Conservation (phyloP, 2,329 filamentous ascomycete genomes). For the Scolecobasidium constrictum region DNA sequence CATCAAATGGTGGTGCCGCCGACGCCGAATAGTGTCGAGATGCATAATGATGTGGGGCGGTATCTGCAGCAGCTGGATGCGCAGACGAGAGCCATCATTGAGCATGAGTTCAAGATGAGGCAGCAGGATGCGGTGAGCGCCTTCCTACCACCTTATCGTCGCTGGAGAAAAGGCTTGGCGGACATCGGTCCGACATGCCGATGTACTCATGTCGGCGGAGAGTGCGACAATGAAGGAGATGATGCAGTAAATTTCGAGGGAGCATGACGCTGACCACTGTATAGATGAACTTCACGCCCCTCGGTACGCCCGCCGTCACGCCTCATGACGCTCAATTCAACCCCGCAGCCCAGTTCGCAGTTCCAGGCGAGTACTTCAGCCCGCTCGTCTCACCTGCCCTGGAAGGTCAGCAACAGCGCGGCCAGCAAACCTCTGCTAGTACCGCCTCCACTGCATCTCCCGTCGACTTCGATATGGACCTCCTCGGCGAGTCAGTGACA, state of each 20-base stretch:
- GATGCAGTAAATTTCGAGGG: neutral
- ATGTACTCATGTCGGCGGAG: constrained; percentile 1
- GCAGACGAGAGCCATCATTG: constrained; percentile 52
- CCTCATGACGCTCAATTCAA: constrained; percentile 62
- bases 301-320: constrained; percentile 48
- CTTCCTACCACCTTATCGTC: too few species aligned
- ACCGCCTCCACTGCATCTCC: constrained; percentile 37
- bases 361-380: constrained; percentile 68
- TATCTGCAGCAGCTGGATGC: constrained; percentile 46
- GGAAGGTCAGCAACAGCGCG: constrained; percentile 28
- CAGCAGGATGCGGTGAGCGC: constrained; percentile 44
- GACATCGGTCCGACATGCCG: neutral
- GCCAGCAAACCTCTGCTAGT: constrained; percentile 43
- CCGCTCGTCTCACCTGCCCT: constrained; percentile 72
- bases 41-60: constrained; percentile 47
- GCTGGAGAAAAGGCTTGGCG: too few species aligned
- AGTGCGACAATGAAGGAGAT: neutral
- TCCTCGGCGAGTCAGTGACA: constrained; percentile 26
- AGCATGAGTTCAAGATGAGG: constrained; percentile 51
- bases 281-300: constrained; percentile 9
- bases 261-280: too few species aligned
- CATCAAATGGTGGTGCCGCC: constrained; percentile 58
- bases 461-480: constrained; percentile 34
- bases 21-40: constrained; percentile 70
- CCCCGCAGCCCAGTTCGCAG: constrained; percentile 41